These are phyloP conservation scores for Mentha longifolia DNA, from an alignment of 257 asterid species.

Conservation along the genomic window DNA sequence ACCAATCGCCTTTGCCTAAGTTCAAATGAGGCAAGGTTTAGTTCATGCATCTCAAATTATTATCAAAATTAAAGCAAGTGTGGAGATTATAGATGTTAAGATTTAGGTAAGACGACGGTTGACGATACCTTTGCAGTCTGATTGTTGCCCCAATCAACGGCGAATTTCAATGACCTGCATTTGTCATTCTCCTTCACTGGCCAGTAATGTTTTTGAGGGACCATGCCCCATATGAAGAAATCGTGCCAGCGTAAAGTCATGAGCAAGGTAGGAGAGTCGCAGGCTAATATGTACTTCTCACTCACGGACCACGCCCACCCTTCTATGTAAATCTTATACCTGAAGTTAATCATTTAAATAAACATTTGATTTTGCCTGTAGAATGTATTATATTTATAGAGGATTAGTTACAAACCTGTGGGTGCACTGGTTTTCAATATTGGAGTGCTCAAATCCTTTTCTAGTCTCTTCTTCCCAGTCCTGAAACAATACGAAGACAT, in stretches of 20 bases:
- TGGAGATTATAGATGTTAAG: neutral
- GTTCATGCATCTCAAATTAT: neutral
- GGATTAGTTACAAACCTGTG: conserved; percentile 46
- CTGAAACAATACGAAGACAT: conserved; percentile 35
- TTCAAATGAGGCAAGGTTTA: neutral
- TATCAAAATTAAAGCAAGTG: neutral
- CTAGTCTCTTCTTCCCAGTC: conserved; percentile 58
- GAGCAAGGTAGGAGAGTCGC: conserved; percentile 73
- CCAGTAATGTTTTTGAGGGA: conserved; percentile 80
- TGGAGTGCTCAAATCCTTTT: conserved; percentile 57
- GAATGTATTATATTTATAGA: neutral
- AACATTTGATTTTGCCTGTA: too few species aligned
- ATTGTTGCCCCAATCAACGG: conserved; percentile 88
- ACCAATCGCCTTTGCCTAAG: conserved; percentile 76
- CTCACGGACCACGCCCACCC: conserved; percentile 93
- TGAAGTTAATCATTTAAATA: conserved; percentile 16
- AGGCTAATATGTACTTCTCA: conserved; percentile 82
- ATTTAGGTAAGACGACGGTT: too few species aligned
- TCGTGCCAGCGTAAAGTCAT: conserved; percentile 68
- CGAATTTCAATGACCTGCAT: conserved; percentile 75
- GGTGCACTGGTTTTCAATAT: conserved; percentile 63
- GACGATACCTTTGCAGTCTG: conserved; percentile 58
- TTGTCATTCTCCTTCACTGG: conserved; percentile 65
- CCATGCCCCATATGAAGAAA: conserved; percentile 75
- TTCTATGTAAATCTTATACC: conserved; percentile 88